Evolutionary conservation across 2,329 filamentous ascomycete species (phyloP).

Genomic region (Alternaria hordeiaustralica): DNA sequence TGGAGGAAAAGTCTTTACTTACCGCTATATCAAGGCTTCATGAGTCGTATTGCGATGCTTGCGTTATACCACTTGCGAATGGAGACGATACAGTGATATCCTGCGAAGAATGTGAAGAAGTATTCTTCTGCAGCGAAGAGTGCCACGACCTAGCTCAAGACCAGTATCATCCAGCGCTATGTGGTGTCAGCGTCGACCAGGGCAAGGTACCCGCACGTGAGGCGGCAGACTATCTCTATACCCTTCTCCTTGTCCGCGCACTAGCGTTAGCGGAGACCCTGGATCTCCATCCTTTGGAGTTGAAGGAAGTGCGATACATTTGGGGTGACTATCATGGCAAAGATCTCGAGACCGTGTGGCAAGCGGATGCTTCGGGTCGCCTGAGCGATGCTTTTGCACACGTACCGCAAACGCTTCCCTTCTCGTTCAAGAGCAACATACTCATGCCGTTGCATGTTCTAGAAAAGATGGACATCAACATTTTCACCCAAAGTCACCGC

Average conservation of each 20-base stretch:
- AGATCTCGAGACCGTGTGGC: slow-evolving; percentile 31
- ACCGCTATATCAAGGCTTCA: slow-evolving; percentile 89
- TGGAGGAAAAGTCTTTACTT: slow-evolving; percentile 83
- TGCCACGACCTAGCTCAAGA: slow-evolving; percentile 63
- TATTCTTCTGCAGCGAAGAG: slow-evolving; percentile 65
- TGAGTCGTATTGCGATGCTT: slow-evolving; percentile 88
- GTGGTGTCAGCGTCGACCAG: slow-evolving; percentile 62
- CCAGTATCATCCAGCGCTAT: slow-evolving; percentile 65
- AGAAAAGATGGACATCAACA: slow-evolving; percentile 84
- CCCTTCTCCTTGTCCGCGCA: slow-evolving; percentile 64
- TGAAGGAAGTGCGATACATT: slow-evolving; percentile 67
- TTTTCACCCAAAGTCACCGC: slow-evolving; percentile 62
- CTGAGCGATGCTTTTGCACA: slow-evolving; percentile 28
- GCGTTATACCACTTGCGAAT: slow-evolving; percentile 73
- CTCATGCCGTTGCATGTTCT: slow-evolving; percentile 77
- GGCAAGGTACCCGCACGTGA: slow-evolving; percentile 62
- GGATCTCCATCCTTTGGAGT: slow-evolving; percentile 63
- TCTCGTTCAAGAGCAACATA: slow-evolving; percentile 78
- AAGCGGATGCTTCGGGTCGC: slow-evolving; percentile 18
- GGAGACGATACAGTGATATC: slow-evolving; percentile 42
- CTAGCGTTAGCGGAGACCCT: slow-evolving; percentile 68
- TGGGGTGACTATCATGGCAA: slow-evolving; percentile 66
- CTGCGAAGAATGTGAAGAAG: slow-evolving; percentile 64
- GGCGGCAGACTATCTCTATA: slow-evolving; percentile 66
- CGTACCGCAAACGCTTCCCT: slow-evolving; percentile 69